A percentile compares a stretch with the other conserved stretches of the same genome.
Evolutionary conservation across 2,329 filamentous ascomycete genomes (phyloP).

Genomic region (Aspergillus tanneri): DNA sequence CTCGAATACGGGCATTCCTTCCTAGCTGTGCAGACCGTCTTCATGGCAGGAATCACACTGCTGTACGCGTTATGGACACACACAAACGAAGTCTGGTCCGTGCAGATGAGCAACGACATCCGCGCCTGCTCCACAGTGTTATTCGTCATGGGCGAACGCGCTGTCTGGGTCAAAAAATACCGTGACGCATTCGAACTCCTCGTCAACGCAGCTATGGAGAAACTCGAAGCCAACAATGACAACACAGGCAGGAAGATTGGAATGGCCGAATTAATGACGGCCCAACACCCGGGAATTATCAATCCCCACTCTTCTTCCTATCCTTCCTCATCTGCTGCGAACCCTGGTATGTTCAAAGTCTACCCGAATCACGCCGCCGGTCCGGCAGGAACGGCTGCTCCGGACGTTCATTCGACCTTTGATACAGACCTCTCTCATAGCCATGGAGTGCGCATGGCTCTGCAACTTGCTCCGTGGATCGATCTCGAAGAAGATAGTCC

Average conservation of each 20-base stretch:
- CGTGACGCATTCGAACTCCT: slow-evolving; percentile 51
- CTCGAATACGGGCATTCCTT: slow-evolving; percentile 42
- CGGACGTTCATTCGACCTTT: slow-evolving; percentile 14
- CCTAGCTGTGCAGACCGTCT: slow-evolving; percentile 40
- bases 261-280: slow-evolving; percentile 44
- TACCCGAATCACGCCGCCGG: background rate
- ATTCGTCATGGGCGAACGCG: slow-evolving; percentile 53
- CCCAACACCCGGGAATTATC: slow-evolving; percentile 26
- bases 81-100: slow-evolving; percentile 48
- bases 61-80: slow-evolving; percentile 44
- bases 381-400: slow-evolving; percentile 6
- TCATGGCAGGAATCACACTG: slow-evolving; percentile 40
- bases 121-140: slow-evolving; percentile 51
- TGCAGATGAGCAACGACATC: slow-evolving; percentile 51
- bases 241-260: slow-evolving; percentile 35
- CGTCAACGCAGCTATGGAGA: slow-evolving; percentile 50
- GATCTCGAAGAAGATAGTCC: slow-evolving; percentile 37
- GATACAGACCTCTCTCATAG: slow-evolving; percentile 28
- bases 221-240: slow-evolving; percentile 43
- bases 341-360: slow-evolving; percentile 17
- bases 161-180: slow-evolving; percentile 50
- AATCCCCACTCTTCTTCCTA: slow-evolving; percentile 7
- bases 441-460: slow-evolving; percentile 39
- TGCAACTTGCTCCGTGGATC: slow-evolving; percentile 43
- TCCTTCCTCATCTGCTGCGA: background rate